Base-by-base conservation (phyloP, 352 stramenopile genomes). In the Pythium guiyangense region DNA sequence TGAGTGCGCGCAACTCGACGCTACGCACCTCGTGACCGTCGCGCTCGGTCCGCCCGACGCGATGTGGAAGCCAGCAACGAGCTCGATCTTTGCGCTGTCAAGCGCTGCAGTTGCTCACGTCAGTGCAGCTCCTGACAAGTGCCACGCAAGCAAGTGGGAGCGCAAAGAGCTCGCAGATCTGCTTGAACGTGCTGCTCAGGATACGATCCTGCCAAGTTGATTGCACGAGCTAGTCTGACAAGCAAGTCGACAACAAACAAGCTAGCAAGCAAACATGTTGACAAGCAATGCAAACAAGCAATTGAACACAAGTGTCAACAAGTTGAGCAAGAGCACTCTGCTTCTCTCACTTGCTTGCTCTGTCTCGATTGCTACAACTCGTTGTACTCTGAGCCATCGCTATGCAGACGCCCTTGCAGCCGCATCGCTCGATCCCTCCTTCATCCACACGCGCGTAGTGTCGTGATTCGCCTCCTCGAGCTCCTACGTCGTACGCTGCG, bases 51-150 rank as follows among this genome's bases (percentile, higher is more conserved):
- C 77, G 0, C 49, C 77, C 3, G 54, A 56, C 6, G 76, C 66
- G 12, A 71, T 79, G 45, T 84, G 72, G 71, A 68, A 66, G 18
- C 67, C 71, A 0, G 48, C 74, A 5, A 73, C 64, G 2, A 86
- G 73, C 63, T 81, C 63, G 10, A 66, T 88, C 20, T 73, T 86
- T 39, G 35, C 65, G 4, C 15, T 54, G 4, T n/a, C 46, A 14
- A 63, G 17, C 17, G 29, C 17, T 15, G 27, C 50, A 4, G 31
- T 37, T 12, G 18, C 34, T 9, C 44, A 35, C 14, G 52, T 29
- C 11, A 55, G 40, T 12, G 47, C 22, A 4, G 35, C 51, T 3
- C 40, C 54, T 12, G 29, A 22, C 18, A 25, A 63, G 43, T 18
- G 18, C 20, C 17, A 12, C 4, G 29, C 18, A 3, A 22, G 44